Evolutionary conservation across 2,329 filamentous ascomycete genomes (phyloP), one percentile per base, ranked within the genome.

Genomic region (Metarhizium robertsii): DNA sequence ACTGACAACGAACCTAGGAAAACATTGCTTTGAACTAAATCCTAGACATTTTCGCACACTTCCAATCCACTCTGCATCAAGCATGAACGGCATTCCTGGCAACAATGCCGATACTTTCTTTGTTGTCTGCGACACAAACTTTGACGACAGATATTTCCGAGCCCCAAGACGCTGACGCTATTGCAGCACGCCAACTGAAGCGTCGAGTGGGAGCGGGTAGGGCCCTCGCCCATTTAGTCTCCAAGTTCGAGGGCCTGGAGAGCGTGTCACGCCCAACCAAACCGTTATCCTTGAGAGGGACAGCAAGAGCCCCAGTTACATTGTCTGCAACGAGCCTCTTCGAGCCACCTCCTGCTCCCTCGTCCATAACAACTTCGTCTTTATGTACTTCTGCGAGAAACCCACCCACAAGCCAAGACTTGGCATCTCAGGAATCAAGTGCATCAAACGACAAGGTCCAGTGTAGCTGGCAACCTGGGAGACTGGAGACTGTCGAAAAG

Each of bases 201-300:
- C 53, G 48, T 36, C 16, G 20, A 47, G 30, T 18, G 32, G 40
- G 46, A 40, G 25, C 32, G 11, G 49, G 53, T 4, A 55, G 49
- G 13, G 32, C 16, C n/a, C 56, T 72, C 29, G 64, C 69, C 40
- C 64, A 67, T 32, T 64, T 72, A 16, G 63, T 72, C 0, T 69
- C 67, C n/a, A 70, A 66, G 46, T 72, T 70, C 42, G 69, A 72
- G 58, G 57, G 59, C n/a, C 59, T 68, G 3, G 66, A 69, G 50
- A 60, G 60, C 20, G 43, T 53, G 6, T 50, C 60, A 38, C 57
- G 51, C 29, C 40, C 52, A 18, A 40, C 40, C 52, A 55, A 50
- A 18, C 25, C 30, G 4, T 1, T 51, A n/a, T 46, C 30, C n/a
- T 14, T 14, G 16, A 50, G 43, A 20, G 36, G 34, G 45, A 6